These are phyloP conservation scores for Stropharia rugosoannulata DNA, from an alignment of 768 basidiomycete genomes.

Conservation along the genomic window DNA sequence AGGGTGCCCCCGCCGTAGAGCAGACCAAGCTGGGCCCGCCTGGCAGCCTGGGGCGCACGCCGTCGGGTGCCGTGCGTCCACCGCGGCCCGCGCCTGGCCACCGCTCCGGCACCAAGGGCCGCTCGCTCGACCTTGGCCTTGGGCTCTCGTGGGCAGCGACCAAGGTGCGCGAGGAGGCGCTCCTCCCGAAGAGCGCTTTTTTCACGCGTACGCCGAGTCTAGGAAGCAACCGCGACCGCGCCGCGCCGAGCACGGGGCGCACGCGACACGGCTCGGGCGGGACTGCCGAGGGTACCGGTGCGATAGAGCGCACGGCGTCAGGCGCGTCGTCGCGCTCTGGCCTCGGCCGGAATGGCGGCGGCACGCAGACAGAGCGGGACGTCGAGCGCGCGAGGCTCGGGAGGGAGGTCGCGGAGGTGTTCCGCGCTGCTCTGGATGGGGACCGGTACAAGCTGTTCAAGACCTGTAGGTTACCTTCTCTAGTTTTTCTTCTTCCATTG, in stretches of 20 bases:
- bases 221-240: conserved; percentile 17
- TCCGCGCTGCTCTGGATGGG: conserved; percentile 44
- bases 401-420: conserved; percentile 46
- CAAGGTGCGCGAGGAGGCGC: conserved; percentile 63
- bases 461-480: conserved; percentile 48
- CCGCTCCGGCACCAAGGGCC: conserved; percentile 56
- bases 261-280: too few species aligned
- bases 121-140: conserved; percentile 69
- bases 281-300: conserved; percentile 18
- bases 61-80: background rate
- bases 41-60: conserved; percentile 3
- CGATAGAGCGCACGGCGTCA: conserved; percentile 11
- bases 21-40: background rate
- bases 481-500: background rate
- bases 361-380: conserved; percentile 18
- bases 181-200: conserved; percentile 48
- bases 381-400: conserved; percentile 38
- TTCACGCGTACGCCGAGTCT: conserved; percentile 32
- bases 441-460: conserved; percentile 53
- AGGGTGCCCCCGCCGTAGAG: background rate
- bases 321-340: conserved; percentile 2
- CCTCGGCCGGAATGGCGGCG: background rate
- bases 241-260: too few species aligned
- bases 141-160: conserved; percentile 74
- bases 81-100: conserved; percentile 27